Percentiles rank a stretch among this genome's conserved stretches.
These are phyloP conservation scores for Nigrospora osmanthi DNA, from an alignment of 2,329 filamentous ascomycete species.

Conservation along the genomic window DNA sequence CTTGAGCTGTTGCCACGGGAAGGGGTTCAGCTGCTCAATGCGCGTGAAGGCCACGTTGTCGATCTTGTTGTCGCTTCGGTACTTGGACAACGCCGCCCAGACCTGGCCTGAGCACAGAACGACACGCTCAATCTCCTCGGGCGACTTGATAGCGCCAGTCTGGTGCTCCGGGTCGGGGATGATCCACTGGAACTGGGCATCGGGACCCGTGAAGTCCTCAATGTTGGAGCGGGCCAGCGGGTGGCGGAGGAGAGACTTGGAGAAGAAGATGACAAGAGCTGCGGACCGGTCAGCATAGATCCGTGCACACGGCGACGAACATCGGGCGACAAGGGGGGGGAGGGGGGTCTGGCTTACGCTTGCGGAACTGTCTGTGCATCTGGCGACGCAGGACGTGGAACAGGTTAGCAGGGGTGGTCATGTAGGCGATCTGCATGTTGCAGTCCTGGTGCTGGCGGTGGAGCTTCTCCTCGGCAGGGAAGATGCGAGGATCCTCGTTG, in stretches of 20 bases:
- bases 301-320: conserved; percentile 6
- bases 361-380: conserved; percentile 98
- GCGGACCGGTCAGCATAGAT: conserved; percentile 14
- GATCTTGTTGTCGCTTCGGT: conserved; percentile 78
- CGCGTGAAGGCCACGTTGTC: conserved; percentile 91
- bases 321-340: conserved; percentile 6
- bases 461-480: conserved; percentile 81
- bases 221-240: conserved; percentile 83
- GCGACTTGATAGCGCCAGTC: conserved; percentile 63
- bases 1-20: conserved; percentile 95
- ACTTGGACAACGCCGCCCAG: conserved; percentile 81
- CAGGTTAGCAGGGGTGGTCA: conserved; percentile 91
- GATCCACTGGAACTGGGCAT: conserved; percentile 95
- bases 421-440: conserved; percentile 98
- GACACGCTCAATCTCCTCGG: conserved; percentile 86
- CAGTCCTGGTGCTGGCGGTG: conserved; percentile 98
- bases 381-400: conserved; percentile 96
- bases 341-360: conserved; percentile 58
- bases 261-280: conserved; percentile 97
- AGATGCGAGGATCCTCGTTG: conserved; percentile 94
- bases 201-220: conserved; percentile 75
- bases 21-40: conserved; percentile 95
- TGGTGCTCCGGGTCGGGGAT: conserved; percentile 84
- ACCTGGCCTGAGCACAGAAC: conserved; percentile 94
- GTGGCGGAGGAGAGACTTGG: conserved; percentile 91